phyloP scores from a whole-genome alignment of 305 asterid genomes.

The Fraxinus albicans region DNA sequence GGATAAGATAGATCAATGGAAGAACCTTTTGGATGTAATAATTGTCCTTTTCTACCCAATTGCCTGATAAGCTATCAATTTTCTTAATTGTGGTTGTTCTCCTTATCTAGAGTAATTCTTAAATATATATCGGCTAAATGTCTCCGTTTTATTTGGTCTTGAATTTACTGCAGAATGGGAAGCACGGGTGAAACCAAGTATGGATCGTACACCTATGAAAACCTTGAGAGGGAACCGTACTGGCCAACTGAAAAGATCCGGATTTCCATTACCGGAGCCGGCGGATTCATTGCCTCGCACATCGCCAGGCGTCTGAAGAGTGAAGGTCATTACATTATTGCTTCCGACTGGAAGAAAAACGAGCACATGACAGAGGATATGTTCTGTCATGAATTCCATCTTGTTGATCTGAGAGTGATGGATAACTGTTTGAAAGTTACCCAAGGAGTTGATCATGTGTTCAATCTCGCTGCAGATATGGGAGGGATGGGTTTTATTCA shows the following conservation, averaged over 20 bases:
- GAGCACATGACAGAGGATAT: conserved; percentile 94
- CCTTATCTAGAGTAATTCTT: not conserved
- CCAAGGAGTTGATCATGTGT: conserved; percentile 68
- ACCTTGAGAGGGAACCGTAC: conserved; percentile 76
- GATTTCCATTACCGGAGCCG: conserved; percentile 79
- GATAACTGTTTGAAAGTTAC: conserved; percentile 86
- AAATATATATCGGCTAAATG: not conserved
- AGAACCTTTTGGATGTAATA: not conserved
- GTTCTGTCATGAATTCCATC: conserved; percentile 92
- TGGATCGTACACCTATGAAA: conserved; percentile 65
- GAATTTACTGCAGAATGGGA: conserved; percentile 52
- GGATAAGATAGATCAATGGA: not conserved
- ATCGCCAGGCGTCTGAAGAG: conserved; percentile 77
- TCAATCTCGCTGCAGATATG: conserved; percentile 95
- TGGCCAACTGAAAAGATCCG: conserved; percentile 78
- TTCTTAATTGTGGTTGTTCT: not conserved
- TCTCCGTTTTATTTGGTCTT: not conserved
- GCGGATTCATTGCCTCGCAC: conserved; percentile 82
- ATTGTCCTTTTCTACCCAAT: not conserved
- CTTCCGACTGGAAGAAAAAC: conserved; percentile 94
- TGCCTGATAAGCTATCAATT: not conserved
- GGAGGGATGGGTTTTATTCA: conserved; percentile 98
- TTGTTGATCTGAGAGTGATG: conserved; percentile 91
- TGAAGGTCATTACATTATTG: conserved; percentile 85
- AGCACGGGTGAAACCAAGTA: conserved; percentile 41